Evolutionary conservation across 1,284 basidiomycete genomes (phyloP), one percentile per base, ranked within the genome.

Genomic region (Gymnopus androsaceus): DNA sequence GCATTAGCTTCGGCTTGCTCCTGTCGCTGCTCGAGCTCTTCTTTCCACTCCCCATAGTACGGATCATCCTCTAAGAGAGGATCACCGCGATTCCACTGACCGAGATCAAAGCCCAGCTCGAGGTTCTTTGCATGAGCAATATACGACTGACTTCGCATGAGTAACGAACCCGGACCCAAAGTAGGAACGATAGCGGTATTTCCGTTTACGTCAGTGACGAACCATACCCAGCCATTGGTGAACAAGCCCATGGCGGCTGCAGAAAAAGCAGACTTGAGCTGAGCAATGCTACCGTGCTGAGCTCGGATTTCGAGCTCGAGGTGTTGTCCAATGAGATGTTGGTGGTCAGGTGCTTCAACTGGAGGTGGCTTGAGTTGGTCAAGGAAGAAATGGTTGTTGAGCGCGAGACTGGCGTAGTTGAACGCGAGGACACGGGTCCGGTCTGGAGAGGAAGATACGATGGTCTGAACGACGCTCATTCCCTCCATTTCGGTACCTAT

Each of bases 311-410:
- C 65, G 6, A 61, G 55, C 27, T 59, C 66, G 37, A 90, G 73
- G 41, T 61, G 37, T 0, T 57, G 25, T 15, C 67, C 70, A 53
- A 86, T 75, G 58, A 69, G 63, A 41, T 69, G 58, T 67, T 61
- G 67, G 56, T 61, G 69, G 50, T 60, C 44, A 59, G 60, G 45
- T 4, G 57, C 56, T 27, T 63, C 65, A 17, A 72, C 54, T 38
- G 75, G 75, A 51, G 82, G 82, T 21, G 84, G 83, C 71, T n/a
- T n/a, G n/a, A 99, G 77, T 55, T 80, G 80, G 64, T 90, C 83
- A 27, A 99, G 81, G 80, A 98, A 99, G 80, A 94, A 99, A 66
- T 87, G 88, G 72, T 98, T 98, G 77, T 99, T 99, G 61, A 98
- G 77, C 11, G 96, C 93, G 51, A 94, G 83, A 60, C 90, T 90